Conservation (phyloP, 768 basidiomycete species). For the Albatrellus ellisii region DNA sequence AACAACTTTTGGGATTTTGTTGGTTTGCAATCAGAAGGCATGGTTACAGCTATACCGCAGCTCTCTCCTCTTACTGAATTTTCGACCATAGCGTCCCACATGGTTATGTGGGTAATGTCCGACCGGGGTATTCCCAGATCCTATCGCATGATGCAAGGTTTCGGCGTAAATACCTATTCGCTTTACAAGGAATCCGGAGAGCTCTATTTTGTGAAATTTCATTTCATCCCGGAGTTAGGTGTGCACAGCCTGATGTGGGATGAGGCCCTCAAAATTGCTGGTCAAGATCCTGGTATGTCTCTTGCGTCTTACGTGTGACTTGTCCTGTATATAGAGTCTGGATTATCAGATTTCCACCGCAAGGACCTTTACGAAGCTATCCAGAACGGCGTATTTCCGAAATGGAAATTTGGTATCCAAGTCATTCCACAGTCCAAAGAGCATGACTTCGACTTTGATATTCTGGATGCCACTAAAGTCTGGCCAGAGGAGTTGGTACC, state of each 20-base stretch:
- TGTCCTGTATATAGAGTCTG: not conserved
- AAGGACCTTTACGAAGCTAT: slow-evolving; percentile 84
- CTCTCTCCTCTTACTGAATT: slow-evolving; percentile 1
- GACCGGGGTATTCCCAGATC: slow-evolving; percentile 81
- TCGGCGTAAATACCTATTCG: slow-evolving; percentile 79
- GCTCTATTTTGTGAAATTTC: slow-evolving; percentile 79
- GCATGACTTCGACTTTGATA: slow-evolving; percentile 77
- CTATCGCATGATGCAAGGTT: slow-evolving; percentile 82
- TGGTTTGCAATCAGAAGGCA: slow-evolving; percentile 54
- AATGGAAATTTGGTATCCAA: slow-evolving; percentile 74
- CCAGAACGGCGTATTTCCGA: slow-evolving; percentile 50
- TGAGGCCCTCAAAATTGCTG: slow-evolving; percentile 70
- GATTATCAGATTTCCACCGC: slow-evolving; percentile 45
- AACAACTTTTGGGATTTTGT: slow-evolving; percentile 88
- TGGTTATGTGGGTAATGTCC: slow-evolving; percentile 78
- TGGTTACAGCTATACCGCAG: slow-evolving; percentile 3
- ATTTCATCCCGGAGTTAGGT: slow-evolving; percentile 71
- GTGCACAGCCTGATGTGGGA: slow-evolving; percentile 83
- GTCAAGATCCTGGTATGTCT: slow-evolving; percentile 63
- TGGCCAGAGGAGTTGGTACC: slow-evolving; percentile 79
- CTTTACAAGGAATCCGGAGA: slow-evolving; percentile 54
- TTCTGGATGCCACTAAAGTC: slow-evolving; percentile 78
- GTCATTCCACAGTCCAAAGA: slow-evolving; percentile 56
- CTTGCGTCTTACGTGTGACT: not conserved
- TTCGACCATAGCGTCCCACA: slow-evolving; percentile 37